Base-by-base conservation (phyloP, 768 basidiomycete species). In the Lanmaoa rubissima region DNA sequence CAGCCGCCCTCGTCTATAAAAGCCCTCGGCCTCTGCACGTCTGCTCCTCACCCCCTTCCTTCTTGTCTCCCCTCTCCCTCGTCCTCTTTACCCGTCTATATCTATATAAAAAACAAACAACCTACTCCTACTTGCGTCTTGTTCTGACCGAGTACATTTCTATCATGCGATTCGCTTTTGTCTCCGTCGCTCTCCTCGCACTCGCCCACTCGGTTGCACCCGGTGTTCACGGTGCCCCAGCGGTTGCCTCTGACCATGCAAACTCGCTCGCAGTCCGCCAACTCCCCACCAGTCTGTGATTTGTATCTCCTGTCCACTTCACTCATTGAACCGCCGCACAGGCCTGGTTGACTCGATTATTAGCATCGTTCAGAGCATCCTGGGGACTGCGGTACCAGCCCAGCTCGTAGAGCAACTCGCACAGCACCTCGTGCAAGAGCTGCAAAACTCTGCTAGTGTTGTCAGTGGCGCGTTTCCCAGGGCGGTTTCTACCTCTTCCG, bases 151-250 rank as follows among this genome's bases (percentile, higher is more conserved):
- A 59, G 61, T 60, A 60, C 64, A 70, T 66, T 38, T 60, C 50
- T 55, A 65, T 19, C 53, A 72, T 70, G 69, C 69, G 58, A 58
- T 63, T 59, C 54, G 26, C 63, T 19, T 31, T 53, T 55, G 39
- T 61, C 42, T 56, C 68, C 7, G 36, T 65, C 21, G 57, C 54
- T 51, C 57, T 67, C 46, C 49, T 72, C 48, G 57, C 58, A 0
- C 53, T 70, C 14, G 58, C 54, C 34, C 53, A 53, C n/a, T 58
- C 60, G 28, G 17, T 63, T 53, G 49, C 56, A 0, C 54, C 60
- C 19, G 55, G 51, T 19, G 68, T 61, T 26, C 53, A 55, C 13
- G 70, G 48, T 36, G 60, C 58, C 19, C 68, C 68, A 1, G 41
- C 48, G n/a, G 38, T 35, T 24, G 43, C 38, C 41, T 31, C 48